Base-by-base conservation (phyloP, 495 filamentous ascomycete species). In the Neurospora sublineolata region DNA sequence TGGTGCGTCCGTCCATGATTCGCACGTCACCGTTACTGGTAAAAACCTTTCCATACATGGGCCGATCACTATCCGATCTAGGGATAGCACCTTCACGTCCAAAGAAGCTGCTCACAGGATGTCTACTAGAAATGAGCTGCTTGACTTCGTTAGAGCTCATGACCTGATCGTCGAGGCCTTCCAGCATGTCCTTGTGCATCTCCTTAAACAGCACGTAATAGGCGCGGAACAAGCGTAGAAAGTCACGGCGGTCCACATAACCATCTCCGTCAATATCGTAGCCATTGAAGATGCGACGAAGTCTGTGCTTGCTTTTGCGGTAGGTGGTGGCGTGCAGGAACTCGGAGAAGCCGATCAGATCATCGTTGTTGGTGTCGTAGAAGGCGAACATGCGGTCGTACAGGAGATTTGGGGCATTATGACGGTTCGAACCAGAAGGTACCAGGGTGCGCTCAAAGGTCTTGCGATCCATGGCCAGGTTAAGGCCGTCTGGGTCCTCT, bases 321-420 rank as follows among this genome's bases (percentile, higher is more conserved):
- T 90, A 93, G 0, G 92, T 89, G n/a, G 97, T 85, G 2, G 92
- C 95, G 42, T 88, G 87, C 36, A 97, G 79, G 77, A 97, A 98
- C 75, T 98, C 96, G 69, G 92, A 88, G 75, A 98, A 97, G n/a
- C 93, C 92, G 75, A 99, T 97, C 11, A 96, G 81, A 10, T 91
- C 92, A 76, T 98, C 92, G 39, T 87, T 84, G 76, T 98, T 93
- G 46, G 89, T 91, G 76, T 98, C 96, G 79, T 97, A 99, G 79
- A 97, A 97, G 39, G 91, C 88, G 81, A 99, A 99, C 87, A 97
- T 92, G 71, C 95, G 91, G 81, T 98, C 94, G 76, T 97, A 94
- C 58, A 98, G 91, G 3, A 97, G 85, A 79, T 94, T 97, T 6
- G 94, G 93, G 6, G 91, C 86, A 11, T 90, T 88, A 16, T 91